Evolutionary conservation across 1,139 yeast genomes (phyloP).

Genomic region (Kazachstania sp.): DNA sequence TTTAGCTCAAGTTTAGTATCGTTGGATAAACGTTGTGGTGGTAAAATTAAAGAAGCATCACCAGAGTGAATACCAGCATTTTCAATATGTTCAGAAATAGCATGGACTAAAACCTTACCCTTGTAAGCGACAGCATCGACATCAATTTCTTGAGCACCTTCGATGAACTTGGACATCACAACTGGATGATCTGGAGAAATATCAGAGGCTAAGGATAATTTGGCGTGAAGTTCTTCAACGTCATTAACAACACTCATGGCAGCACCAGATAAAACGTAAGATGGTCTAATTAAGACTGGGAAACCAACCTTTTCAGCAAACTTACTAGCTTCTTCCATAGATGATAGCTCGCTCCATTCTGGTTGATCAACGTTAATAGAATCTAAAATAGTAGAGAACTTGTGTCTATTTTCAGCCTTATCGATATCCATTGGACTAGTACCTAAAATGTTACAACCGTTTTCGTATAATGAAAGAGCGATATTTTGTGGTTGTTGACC

Average conservation of each 20-base stretch:
- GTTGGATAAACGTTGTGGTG: constrained; percentile 70
- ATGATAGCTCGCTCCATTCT: constrained; percentile 90
- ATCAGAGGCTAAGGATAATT: constrained; percentile 78
- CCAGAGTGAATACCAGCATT: constrained; percentile 99
- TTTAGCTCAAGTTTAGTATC: constrained; percentile 55
- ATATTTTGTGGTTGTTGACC: constrained; percentile 97
- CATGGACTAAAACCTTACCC: constrained; percentile 86
- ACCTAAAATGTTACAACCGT: constrained; percentile 85
- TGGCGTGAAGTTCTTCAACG: constrained; percentile 67
- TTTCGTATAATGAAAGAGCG: constrained; percentile 73
- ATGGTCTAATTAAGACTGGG: constrained; percentile 96
- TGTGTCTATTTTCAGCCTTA: constrained; percentile 96
- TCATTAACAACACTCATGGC: constrained; percentile 92
- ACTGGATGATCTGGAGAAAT: constrained; percentile 96
- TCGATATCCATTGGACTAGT: constrained; percentile 94
- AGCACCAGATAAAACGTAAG: constrained; percentile 95
- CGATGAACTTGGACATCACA: constrained; percentile 90
- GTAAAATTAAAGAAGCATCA: constrained; percentile 90
- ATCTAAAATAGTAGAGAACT: constrained; percentile 89
- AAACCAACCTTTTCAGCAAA: constrained; percentile 84
- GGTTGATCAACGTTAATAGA: constrained; percentile 93
- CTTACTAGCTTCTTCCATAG: constrained; percentile 71
- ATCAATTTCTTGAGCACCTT: constrained; percentile 94
- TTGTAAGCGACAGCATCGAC: constrained; percentile 91
- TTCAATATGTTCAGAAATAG: constrained; percentile 95